A percentile compares a stretch with the other conserved stretches of the same genome.
Conservation (phyloP, 345 rosid species). For the Mercurialis annua region DNA sequence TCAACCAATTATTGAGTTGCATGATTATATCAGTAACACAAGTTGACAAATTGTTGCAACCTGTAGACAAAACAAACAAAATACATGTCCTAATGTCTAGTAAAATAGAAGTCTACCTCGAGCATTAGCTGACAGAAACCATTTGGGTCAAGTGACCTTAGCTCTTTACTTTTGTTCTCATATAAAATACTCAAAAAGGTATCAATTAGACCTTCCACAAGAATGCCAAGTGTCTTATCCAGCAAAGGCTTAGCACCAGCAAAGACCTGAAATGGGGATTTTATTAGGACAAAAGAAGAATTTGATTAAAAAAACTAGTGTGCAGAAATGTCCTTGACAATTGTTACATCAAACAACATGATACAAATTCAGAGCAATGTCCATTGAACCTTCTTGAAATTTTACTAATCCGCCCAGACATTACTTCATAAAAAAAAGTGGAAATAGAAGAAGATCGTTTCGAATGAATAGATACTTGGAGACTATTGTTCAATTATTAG, state of each 20-base stretch:
- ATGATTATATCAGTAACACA: not conserved
- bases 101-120: slow-evolving; percentile 50
- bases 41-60: not conserved
- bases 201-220: slow-evolving; percentile 93
- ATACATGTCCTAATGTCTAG: not conserved
- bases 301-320: not conserved
- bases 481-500: too few species aligned
- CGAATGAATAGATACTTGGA: too few species aligned
- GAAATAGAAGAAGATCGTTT: too few species aligned
- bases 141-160: slow-evolving; percentile 74
- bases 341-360: not conserved
- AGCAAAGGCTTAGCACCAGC: slow-evolving; percentile 91
- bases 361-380: not conserved
- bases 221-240: slow-evolving; percentile 88
- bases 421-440: too few species aligned
- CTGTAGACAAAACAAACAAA: not conserved
- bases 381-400: too few species aligned
- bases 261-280: slow-evolving; percentile 56
- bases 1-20: not conserved
- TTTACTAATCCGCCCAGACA: too few species aligned
- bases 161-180: slow-evolving; percentile 62
- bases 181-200: slow-evolving; percentile 75
- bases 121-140: slow-evolving; percentile 99
- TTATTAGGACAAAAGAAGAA: not conserved
- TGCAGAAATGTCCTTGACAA: not conserved